Evolutionary conservation across 2,329 filamentous ascomycete species (phyloP), one percentile per base, ranked within the genome.

Genomic region (Fusarium pseudonygamai): DNA sequence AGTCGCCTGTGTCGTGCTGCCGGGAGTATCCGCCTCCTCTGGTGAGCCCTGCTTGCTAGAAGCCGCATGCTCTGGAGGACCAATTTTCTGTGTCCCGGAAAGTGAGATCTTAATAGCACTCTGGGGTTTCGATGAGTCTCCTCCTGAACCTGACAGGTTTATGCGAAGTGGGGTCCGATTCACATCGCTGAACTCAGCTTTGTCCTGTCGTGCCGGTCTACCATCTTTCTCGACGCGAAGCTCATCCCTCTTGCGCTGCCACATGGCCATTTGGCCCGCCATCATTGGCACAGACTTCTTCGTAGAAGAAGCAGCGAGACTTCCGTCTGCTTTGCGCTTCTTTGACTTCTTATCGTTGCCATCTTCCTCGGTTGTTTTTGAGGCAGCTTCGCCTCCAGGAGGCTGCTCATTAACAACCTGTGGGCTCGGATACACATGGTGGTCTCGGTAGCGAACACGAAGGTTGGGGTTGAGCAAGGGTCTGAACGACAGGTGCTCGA

Each of bases 371-470:
- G 59, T 40, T 56, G 58, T 24, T 53, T 78, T 79, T 39, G 66
- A 56, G 22, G 76, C 62, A 34, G 82, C 82, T 60, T 82, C 77
- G 1, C 64, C 71, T 12, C 78, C 82, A 0, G 86, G 83, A 20
- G 87, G 84, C 24, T 86, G 84, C 7, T 84, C 80, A n/a, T 89
- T 88, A 8, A 93, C 85, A 4, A 89, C 82, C 42, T 90, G 83
- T 74, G 93, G 89, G 49, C 87, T 93, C 3, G 90, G 91, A 77
- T 93, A 96, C 5, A 91, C 91, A 30, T 91, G 89, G 58, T 91
- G 87, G 76, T 95, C 93, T 88, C 93, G 94, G 80, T 96, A 96
- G 77, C 91, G 91, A 46, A 95, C 86, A 67, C 90, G 90, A 64
- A 93, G 82, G 0, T 87, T 84, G 4, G 91, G 86, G 75, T 95